Evolutionary conservation across 2,329 filamentous ascomycete species (phyloP), one percentile per base, ranked within the genome.

Genomic region (Colletotrichum kahawae): DNA sequence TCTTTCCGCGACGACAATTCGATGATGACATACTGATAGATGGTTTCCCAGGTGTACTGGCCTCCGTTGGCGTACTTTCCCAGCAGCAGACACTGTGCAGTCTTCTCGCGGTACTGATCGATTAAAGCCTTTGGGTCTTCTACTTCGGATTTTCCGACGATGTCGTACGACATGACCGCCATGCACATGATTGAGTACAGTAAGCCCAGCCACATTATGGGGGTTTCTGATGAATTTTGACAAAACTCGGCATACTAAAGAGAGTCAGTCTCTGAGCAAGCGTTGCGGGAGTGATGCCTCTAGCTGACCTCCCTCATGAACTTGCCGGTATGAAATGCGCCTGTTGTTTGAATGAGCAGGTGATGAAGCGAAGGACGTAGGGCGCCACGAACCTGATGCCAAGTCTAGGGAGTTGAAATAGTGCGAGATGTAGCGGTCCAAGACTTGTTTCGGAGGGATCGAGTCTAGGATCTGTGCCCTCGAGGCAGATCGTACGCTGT

Each of bases 171-270:
- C 34, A 79, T 78, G 7, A 79, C 77, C 2, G 87, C 82, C 8
- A 88, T 80, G 66, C 84, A 85, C 59, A 89, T 79, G 5, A 89
- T 88, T 7, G 82, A 83, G 77, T 86, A 89, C 1, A 89, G 77
- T 2, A 89, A 80, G 1, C 85, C 87, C 13, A 90, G 67, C 87
- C 87, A 90, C 71, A 85, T 83, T 4, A 84, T 79, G 0, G 87
- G 82, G 3, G 81, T 82, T 0, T 77, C 77, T 4, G 78, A 71
- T 5, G 85, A 85, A 13, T 84, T 77, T 9, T 80, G 72, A 87
- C 87, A 89, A 70, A 88, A 89, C 0, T 78, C 78, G 5, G 85
- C 81, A 69, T 89, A 89, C 83, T 87, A 21, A 16, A 31, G 8
- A 12, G n/a, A 7, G 34, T 57, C 16, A 68, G 33, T 57, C 36